Evolutionary conservation across 106 monocot genomes (phyloP), one percentile per base, ranked within the genome.

Genomic region (Dendrobium catenatum): DNA sequence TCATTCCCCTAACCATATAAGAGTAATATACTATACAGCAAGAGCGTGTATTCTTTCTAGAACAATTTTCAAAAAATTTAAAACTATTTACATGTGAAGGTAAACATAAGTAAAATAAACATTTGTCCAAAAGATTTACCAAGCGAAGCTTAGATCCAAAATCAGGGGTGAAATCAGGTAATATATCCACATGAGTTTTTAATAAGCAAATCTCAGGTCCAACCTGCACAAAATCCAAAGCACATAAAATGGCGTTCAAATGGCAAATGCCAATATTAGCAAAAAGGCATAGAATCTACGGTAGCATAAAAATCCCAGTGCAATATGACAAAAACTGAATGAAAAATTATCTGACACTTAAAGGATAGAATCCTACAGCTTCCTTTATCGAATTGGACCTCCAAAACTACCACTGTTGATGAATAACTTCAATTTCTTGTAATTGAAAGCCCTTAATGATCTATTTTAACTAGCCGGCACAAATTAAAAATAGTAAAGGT

Each of bases 171-270:
- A 94, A 94, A 87, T 97, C 97, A 77, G 92, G 88, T 31, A 94
- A 85, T 83, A 93, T 97, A 80, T 97, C 94, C 79, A 97, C 97
- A 79, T 97, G 97, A 11, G 97, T 97, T 79, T 97, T 97, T 80
- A 97, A 79, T 59, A 97, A 80, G 68, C 94, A 97, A 80, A 97
- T 97, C 81, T 97, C 92, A 9, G 97, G 90, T 17, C 97, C 97
- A 83, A 97, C 94, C 97, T 97, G 85, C 80, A 87, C 0, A 77
- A 17, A 41, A 56, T 42, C 29, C 18, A 78, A 77, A 77, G 20
- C 6, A 56, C 11, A 20, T 42, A 33, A 42, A 15, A 81, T 22
- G 2, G 31, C 70, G 17, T 70, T 26, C 76, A 47, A 59, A 4
- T 59, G 17, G 9, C 8, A 74, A 44, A 74, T 44, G 18, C 7